Evolutionary conservation across 805 yeast genomes (phyloP), one percentile per base, ranked within the genome.

Genomic region (Hyphopichia homilentoma): DNA sequence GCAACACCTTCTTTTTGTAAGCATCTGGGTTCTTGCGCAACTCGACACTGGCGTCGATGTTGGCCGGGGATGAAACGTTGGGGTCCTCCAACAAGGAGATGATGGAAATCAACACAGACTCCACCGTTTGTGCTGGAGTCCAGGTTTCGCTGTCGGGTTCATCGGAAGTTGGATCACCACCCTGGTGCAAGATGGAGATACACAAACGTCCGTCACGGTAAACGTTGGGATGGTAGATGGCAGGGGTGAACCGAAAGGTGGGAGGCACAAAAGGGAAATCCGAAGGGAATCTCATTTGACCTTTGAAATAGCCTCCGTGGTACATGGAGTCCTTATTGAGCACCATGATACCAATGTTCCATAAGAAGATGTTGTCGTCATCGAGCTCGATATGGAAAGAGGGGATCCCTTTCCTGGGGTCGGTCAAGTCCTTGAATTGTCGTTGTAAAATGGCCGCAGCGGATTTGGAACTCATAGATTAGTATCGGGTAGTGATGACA

Each of bases 201-300:
- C 97, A 90, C 29, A 93, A 70, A 45, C 94, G 67, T 12, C 97
- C 97, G 59, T 89, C 96, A 39, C 86, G 75, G 62, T 90, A 90
- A 34, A 90, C 95, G 57, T 90, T 90, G 16, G 97, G 97, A 52
- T 90, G 97, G 63, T 79, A 89, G 45, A 90, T 85, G 26, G 95
- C 82, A 9, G 97, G 96, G 6, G 90, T 81, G 68, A 90, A 90
- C 47, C 94, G 71, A 65, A 88, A 90, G 22, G 83, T 77, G 26
- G 97, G 98, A 18, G 98, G 98, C 15, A 85, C 68, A 54, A 77
- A 90, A 3, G 97, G 98, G 62, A 81, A 90, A 58, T 88, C 95
- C 15, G 69, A 61, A 5, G 97, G 97, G 62, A 90, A 90, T 46
- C 81, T 74, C 95, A 90, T 86, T 55, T 86, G 94, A 15, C 96